Evolutionary conservation across 495 filamentous ascomycete genomes (phyloP).

Genomic region (Penicillium diatomitis): DNA sequence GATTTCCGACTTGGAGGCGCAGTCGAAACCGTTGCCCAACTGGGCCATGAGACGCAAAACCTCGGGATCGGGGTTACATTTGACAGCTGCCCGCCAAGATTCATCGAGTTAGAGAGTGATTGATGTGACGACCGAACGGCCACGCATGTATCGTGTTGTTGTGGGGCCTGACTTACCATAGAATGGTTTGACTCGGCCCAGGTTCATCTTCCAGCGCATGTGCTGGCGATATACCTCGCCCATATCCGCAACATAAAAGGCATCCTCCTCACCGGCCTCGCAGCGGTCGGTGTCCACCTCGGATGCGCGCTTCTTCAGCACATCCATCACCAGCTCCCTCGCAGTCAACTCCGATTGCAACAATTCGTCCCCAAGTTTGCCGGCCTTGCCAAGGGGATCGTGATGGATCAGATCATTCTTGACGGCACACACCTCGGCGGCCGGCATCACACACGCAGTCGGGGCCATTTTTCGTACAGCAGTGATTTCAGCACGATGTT

Average conservation of each 20-base stretch:
- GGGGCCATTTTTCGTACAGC: constrained; percentile 59
- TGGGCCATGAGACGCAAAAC: constrained; percentile 78
- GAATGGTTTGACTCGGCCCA: constrained; percentile 89
- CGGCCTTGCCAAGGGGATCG: constrained; percentile 18
- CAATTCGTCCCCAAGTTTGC: constrained; percentile 32
- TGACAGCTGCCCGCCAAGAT: constrained; percentile 58
- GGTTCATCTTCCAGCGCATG: constrained; percentile 91
- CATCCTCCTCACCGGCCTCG: constrained; percentile 84
- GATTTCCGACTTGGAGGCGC: constrained; percentile 94
- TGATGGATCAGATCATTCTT: constrained; percentile 26
- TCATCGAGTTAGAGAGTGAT: neutral
- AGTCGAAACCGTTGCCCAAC: constrained; percentile 94
- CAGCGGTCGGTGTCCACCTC: constrained; percentile 76
- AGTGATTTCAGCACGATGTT: constrained; percentile 26
- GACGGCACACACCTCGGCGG: constrained; percentile 41
- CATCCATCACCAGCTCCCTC: constrained; percentile 60
- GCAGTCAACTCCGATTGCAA: constrained; percentile 40
- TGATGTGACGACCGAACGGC: neutral
- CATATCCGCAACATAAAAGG: constrained; percentile 96
- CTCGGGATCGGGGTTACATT: constrained; percentile 92
- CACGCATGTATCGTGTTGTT: neutral
- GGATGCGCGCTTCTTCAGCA: constrained; percentile 72
- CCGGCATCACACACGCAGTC: constrained; percentile 45
- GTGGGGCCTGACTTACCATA: constrained; percentile 59
- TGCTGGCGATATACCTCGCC: constrained; percentile 99